Evolutionary conservation across 352 stramenopile genomes (phyloP).

Genomic region (Phytophthora macrochlamydospora): DNA sequence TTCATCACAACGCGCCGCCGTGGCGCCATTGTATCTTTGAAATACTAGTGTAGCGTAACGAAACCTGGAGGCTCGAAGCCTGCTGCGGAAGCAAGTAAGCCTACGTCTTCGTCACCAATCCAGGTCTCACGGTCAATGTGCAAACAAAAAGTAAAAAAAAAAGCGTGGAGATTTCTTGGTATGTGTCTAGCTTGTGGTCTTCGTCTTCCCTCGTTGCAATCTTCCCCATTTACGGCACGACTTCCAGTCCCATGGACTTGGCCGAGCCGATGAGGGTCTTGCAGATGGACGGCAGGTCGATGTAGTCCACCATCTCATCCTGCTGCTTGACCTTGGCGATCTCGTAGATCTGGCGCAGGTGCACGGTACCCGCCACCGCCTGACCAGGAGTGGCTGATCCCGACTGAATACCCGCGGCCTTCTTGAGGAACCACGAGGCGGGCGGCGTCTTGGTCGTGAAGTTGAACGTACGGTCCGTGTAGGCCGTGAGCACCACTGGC

Average conservation of each 20-base stretch:
- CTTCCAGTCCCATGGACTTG: slow-evolving; percentile 92
- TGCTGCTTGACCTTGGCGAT: slow-evolving; percentile 98
- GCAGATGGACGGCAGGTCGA: slow-evolving; percentile 91
- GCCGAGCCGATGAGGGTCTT: slow-evolving; percentile 93
- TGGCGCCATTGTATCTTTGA: slow-evolving; percentile 11
- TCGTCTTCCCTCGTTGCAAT: slow-evolving; percentile 1
- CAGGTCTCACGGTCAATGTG: not conserved
- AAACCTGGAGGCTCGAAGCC: slow-evolving; percentile 10
- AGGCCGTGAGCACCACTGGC: slow-evolving; percentile 93
- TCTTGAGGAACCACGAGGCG: slow-evolving; percentile 94
- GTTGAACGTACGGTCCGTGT: slow-evolving; percentile 95
- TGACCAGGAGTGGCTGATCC: slow-evolving; percentile 81
- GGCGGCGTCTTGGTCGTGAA: slow-evolving; percentile 96
- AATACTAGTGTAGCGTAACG: slow-evolving; percentile 17
- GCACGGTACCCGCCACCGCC: slow-evolving; percentile 84
- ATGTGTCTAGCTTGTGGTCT: slow-evolving; percentile 19
- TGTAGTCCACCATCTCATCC: slow-evolving; percentile 94
- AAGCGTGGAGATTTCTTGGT: slow-evolving; percentile 20
- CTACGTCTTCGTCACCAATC: slow-evolving; percentile 5
- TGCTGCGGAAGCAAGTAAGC: slow-evolving; percentile 10
- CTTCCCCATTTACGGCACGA: slow-evolving; percentile 58
- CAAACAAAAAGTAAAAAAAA: slow-evolving; percentile 7
- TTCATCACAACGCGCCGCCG: slow-evolving; percentile 5
- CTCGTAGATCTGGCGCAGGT: slow-evolving; percentile 97
- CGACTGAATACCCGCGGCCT: slow-evolving; percentile 85